Base-by-base conservation (phyloP, 768 basidiomycete genomes). In the Mycena latifolia region DNA sequence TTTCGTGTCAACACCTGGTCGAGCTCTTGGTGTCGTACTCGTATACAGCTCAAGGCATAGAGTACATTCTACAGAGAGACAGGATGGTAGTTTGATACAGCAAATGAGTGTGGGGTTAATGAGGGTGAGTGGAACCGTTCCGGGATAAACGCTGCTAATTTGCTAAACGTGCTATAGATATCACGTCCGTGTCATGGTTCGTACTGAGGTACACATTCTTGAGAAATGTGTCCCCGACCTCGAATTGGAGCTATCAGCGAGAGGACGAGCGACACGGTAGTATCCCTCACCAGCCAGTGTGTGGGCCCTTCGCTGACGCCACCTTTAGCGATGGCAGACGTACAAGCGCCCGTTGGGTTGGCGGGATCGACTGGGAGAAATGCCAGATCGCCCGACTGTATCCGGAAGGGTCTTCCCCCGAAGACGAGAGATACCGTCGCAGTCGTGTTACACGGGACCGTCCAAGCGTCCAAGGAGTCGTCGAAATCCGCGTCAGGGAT, bases 371-470 rank as follows among this genome's bases (percentile, higher is more conserved):
- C 52, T 10, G 90, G 88, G 18, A 81, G 64, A 66, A 89, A 85
- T 8, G 85, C 77, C 25, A 92, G 73, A 74, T 92, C 90, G 52
- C 80, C 76, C 11, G 89, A 78, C 56, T 87, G 80, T 65, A 92
- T 89, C n/a, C 80, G 62, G 71, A 93, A 93, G 24, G 78, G 66
- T 25, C 77, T 69, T 7, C 86, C 85, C n/a, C 88, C 87, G 59
- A 93, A 87, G 9, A 80, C 83, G 55, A 94, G 77, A 2, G 88
- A 81, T 41, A 92, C 73, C 45, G 77, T 78, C 15, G 86, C 78
- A 53, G 76, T 83, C 17, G 85, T 85, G 27, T 83, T 88, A 78
- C 92, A 93, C 2, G 92, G 91, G 56, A 94, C 79, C 12, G 82
- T 88, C 82, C 83, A 92, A 77, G 70, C 81, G 77, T 72, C 82